Evolutionary conservation across 805 yeast species (phyloP), one percentile per base, ranked within the genome.

Genomic region (Candida xiaguanensis): DNA sequence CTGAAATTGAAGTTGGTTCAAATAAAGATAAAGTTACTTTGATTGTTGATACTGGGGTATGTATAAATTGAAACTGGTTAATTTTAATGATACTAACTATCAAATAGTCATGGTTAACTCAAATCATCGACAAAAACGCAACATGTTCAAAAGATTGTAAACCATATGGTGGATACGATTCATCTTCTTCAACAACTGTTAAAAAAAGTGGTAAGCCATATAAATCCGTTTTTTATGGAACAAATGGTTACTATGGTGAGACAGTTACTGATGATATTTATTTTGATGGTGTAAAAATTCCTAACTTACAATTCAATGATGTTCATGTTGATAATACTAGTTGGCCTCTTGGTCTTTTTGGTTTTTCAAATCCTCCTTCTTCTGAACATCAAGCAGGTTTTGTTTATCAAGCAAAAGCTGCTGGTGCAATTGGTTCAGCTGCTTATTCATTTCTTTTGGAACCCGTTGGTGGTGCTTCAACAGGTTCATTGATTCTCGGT

Each of bases 401-500:
- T 5, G 35, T 12, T 20, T 8, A 14, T 5, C n/a, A 6, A 7
- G 36, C 36, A 7, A 33, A 33, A 17, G 9, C 17, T 9, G 31
- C 23, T 18, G 38, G 38, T 17, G 8, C 8, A 9, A 34, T 34
- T 34, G 22, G 8, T 12, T 4, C 8, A n/a, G 38, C 31, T 9
- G 14, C 38, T n/a, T 34, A 8, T 19, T 34, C 38, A 12, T 12
- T 34, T 12, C 6, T 7, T 19, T 26, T 27, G 8, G n/a, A 17
- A 8, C 11, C 13, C 3, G 5, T 12, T 4, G 25, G 9, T 25
- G 31, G 17, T 13, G 4, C 15, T 7, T 5, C 26, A 16, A 8
- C 13, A 25, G 38, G 38, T n/a, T 12, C 28, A 8, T 34, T 34
- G 7, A 16, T 34, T 26, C 17, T 34, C 5, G 38, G 38, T 26